These are phyloP conservation scores for Zoysia japonica DNA, from an alignment of 176 grass and related monocot genomes.

Conservation along the genomic window DNA sequence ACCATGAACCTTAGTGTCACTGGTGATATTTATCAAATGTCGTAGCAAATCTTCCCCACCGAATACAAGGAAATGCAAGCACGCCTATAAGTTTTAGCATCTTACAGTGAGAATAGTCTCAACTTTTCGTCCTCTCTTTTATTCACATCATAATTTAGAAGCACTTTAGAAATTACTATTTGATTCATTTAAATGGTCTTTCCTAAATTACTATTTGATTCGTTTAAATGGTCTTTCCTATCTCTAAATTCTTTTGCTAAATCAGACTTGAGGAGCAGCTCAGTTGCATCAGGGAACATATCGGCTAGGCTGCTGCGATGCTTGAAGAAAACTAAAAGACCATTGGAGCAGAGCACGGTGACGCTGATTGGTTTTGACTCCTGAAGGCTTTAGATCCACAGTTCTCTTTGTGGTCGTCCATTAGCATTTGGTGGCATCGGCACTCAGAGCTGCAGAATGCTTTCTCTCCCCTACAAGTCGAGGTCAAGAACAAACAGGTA, in stretches of 20 bases:
- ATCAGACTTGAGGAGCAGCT: conserved; percentile 21
- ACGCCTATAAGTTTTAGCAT: not conserved
- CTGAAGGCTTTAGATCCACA: conserved; percentile 44
- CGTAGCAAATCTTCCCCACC: not conserved
- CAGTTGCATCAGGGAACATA: too few relatives aligned
- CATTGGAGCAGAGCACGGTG: conserved; percentile 39
- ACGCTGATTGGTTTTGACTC: conserved; percentile 18
- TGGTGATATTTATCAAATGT: not conserved
- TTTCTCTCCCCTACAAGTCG: conserved; percentile 55
- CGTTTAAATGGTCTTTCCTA: conserved; percentile 23
- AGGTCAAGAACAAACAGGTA: conserved; percentile 1
- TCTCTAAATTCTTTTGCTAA: conserved; percentile 25
- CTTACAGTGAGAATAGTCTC: conserved; percentile 11
- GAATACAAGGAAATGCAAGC: conserved; percentile 23
- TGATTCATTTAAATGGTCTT: conserved; percentile 14
- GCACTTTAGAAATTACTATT: conserved; percentile 23
- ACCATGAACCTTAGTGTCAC: not conserved
- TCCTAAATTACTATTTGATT: conserved; percentile 2
- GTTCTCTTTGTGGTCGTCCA: conserved; percentile 46
- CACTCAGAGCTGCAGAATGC: conserved; percentile 69
- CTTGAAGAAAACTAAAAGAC: conserved; percentile 35
- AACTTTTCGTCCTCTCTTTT: conserved; percentile 32
- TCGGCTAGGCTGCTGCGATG: conserved; percentile 33
- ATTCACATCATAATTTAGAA: conserved; percentile 29
- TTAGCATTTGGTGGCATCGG: conserved; percentile 55